These are phyloP conservation scores for Trichoderma brevicompactum DNA, from an alignment of 2,329 filamentous ascomycete genomes.

Conservation along the genomic window DNA sequence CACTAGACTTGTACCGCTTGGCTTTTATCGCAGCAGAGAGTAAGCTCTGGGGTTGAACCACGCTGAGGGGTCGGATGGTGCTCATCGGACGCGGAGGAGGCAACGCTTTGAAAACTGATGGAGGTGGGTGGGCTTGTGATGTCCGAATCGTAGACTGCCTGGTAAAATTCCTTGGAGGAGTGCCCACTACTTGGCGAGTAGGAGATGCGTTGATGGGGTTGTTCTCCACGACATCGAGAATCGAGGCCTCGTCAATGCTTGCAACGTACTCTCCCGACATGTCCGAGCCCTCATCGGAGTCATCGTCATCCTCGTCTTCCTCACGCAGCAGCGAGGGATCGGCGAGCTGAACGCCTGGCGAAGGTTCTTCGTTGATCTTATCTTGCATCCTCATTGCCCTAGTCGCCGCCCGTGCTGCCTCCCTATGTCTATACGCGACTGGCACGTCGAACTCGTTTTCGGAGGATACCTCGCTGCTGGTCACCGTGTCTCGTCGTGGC, in stretches of 20 bases:
- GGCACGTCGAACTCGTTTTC: constrained; percentile 77
- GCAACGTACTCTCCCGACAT: constrained; percentile 68
- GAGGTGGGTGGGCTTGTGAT: constrained; percentile 59
- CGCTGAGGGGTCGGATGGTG: constrained; percentile 66
- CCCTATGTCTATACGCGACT: constrained; percentile 65
- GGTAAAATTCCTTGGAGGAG: constrained; percentile 63
- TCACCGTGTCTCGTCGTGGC: constrained; percentile 73
- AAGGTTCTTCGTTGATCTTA: constrained; percentile 46
- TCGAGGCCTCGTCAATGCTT: constrained; percentile 72
- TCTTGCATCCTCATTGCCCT: constrained; percentile 45
- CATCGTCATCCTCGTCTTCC: constrained; percentile 62
- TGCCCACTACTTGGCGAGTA: constrained; percentile 64
- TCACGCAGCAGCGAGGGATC: constrained; percentile 59
- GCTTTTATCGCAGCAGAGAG: constrained; percentile 74
- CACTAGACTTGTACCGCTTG: constrained; percentile 68
- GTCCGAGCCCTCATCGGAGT: constrained; percentile 65
- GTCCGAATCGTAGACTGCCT: constrained; percentile 68
- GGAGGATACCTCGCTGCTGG: constrained; percentile 81
- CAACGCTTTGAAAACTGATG: constrained; percentile 65
- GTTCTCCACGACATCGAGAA: constrained; percentile 68
- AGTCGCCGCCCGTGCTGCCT: constrained; percentile 62
- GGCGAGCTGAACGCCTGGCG: constrained; percentile 48
- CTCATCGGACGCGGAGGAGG: constrained; percentile 72
- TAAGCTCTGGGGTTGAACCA: constrained; percentile 70
- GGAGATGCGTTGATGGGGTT: constrained; percentile 61